These are phyloP conservation scores for Sphaerostilbella broomeana DNA, from an alignment of 2,329 filamentous ascomycete genomes.

Conservation along the genomic window DNA sequence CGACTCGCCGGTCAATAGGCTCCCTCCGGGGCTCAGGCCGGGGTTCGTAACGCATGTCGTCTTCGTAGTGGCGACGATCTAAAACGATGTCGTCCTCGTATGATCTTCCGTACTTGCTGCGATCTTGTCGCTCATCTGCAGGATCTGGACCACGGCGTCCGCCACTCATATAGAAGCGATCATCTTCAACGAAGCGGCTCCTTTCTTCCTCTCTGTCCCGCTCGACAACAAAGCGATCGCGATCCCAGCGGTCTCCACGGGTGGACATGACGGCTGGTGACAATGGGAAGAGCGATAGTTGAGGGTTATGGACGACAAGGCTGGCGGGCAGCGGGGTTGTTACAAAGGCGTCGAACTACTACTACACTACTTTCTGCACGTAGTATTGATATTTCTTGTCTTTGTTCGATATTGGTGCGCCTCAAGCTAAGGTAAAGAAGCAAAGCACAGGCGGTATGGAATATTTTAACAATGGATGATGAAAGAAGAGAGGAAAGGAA, in stretches of 20 bases:
- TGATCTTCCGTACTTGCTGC: slow-evolving; percentile 18
- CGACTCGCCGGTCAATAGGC: slow-evolving; percentile 42
- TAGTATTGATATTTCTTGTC: no score
- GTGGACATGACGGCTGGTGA: slow-evolving; percentile 12
- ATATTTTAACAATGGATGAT: neutral
- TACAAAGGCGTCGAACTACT: no score
- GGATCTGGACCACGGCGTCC: slow-evolving; percentile 35
- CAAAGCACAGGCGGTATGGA: neutral
- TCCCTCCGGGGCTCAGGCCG: slow-evolving; percentile 21
- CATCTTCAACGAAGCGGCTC: slow-evolving; percentile 48
- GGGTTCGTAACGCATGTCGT: slow-evolving; percentile 36
- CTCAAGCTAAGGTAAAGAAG: neutral
- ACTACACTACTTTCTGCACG: no score
- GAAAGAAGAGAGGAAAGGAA: slow-evolving; percentile 4
- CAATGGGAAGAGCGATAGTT: slow-evolving; percentile 3
- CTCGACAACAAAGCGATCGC: slow-evolving; percentile 40
- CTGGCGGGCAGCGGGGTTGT: neutral
- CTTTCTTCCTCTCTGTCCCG: slow-evolving; percentile 31
- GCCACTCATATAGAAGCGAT: slow-evolving; percentile 37
- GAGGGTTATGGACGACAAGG: slow-evolving; percentile 2
- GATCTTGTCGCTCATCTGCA: slow-evolving; percentile 46
- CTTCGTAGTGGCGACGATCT: slow-evolving; percentile 42
- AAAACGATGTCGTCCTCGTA: slow-evolving; percentile 14
- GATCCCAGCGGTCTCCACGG: slow-evolving; percentile 43
- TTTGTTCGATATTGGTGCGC: neutral